Base-by-base conservation (phyloP, 768 basidiomycete species). In the Termitomyces sp. region DNA sequence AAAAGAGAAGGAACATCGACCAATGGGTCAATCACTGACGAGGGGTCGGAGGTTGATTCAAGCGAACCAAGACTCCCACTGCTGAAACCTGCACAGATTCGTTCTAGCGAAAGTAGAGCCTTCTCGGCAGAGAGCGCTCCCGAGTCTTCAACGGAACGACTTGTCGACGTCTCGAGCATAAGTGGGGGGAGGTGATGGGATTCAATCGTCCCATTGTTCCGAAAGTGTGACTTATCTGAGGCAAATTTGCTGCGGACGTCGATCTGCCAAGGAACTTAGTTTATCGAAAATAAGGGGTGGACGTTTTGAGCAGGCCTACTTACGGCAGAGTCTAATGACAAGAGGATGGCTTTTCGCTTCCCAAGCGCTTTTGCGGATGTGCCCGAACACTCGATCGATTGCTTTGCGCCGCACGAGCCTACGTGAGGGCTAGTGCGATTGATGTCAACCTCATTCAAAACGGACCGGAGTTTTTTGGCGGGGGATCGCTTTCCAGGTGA, bases 51-150 rank as follows among this genome's bases (percentile, higher is more conserved):
- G 46, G 59, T 64, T 48, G 64, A 65, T 18, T 69, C 73, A 15
- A 76, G 69, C 0, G 75, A 75, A 24, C 74, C 76, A 50, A 78
- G 66, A 61, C 74, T 75, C 51, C 70, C 74, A 61, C 71, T 71
- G 65, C 75, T 77, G 60, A 72, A 70, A 32, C 63, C 62, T 22
- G 65, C 70, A 36, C 69, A 63, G 16, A 72, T 62, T 13, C 65
- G 67, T 52, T 72, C 67, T 33, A 72, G 60, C 42, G 70, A 71
- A 16, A 63, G 63, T 16, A 71, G 59, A 12, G 54, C 28, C 24
- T 42, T 39, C 40, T 55, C 54, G 32, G 61, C 56, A 39, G 62
- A 65, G 35, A 66, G 18, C n/a, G 60, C 44, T 7, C 55, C 65
- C 4, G 18, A 38, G 16, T 65, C 60, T 20, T 35, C 48, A 20